Percentiles rank a stretch among this genome's conserved stretches.
phyloP scores from a whole-genome alignment of 2,329 filamentous ascomycete species.

The Colletotrichum spaethianum region DNA sequence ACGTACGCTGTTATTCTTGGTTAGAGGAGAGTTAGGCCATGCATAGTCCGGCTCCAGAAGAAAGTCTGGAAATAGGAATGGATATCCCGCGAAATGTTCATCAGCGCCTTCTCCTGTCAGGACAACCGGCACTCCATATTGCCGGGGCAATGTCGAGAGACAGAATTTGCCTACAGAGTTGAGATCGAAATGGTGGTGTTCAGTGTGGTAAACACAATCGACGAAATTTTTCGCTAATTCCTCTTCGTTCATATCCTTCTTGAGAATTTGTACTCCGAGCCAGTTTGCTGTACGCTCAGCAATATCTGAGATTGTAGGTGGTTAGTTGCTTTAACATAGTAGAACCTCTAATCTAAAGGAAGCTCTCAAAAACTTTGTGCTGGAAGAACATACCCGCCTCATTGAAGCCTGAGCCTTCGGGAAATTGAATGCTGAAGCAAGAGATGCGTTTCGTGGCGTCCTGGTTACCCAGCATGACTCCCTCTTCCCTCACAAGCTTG shows the following conservation, averaged over 20 bases:
- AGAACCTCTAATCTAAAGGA: too few species aligned
- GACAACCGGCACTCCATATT: constrained; percentile 66
- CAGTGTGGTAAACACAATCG: constrained; percentile 49
- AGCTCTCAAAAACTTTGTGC: too few species aligned
- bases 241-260: constrained; percentile 47
- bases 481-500: constrained; percentile 62
- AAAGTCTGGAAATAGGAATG: constrained; percentile 60
- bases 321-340: not conserved
- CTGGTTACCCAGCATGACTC: constrained; percentile 60
- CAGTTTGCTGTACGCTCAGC: constrained; percentile 52
- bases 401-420: constrained; percentile 62
- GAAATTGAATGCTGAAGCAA: constrained; percentile 67
- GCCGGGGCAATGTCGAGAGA: constrained; percentile 60
- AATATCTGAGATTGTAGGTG: constrained; percentile 41
- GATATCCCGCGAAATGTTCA: constrained; percentile 69
- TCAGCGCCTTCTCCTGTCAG: constrained; percentile 68
- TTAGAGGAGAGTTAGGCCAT: constrained; percentile 45
- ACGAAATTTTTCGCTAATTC: constrained; percentile 49
- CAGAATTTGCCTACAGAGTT: constrained; percentile 66
- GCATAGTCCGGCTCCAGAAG: constrained; percentile 63
- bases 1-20: not conserved
- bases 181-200: constrained; percentile 59
- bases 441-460: constrained; percentile 46
- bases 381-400: constrained; percentile 57
- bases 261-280: constrained; percentile 49